Evolutionary conservation across 495 filamentous ascomycete species (phyloP), one percentile per base, ranked within the genome.

Genomic region (Xylaria castorea): DNA sequence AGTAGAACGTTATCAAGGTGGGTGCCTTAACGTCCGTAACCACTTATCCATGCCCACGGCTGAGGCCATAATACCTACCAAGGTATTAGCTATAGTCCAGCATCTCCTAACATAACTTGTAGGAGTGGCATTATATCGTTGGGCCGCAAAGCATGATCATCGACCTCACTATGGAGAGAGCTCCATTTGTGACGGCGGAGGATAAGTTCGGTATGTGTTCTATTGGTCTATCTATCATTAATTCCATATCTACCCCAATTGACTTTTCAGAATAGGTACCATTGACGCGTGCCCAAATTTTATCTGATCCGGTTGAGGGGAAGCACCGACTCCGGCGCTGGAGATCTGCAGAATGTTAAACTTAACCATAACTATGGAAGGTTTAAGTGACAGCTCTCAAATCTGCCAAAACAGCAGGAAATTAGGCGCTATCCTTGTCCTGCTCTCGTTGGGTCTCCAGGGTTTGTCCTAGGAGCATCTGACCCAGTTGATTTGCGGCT

Each of bases 401-500:
- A 55, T 55, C 51, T 55, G 22, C 22, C 48, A 27, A 30, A 14
- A 22, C 51, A 14, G 25, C 51, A 16, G 9, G 25, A 51, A 1
- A 5, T 11, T 8, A 22, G n/a, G n/a, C n/a, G 9, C 51, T 16
- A 55, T 55, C 25, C 51, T 22, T 55, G 51, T 55, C 1, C 11
- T 1, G 51, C 34, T 38, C 34, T 22, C 27, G n/a, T 18, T 2
- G 32, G 2, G 5, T 34, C 0, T 27, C 4, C 27, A 32, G 55
- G 55, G 32, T 60, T 36, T 16, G 36, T 60, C 55, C 55, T 20
- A 60, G 55, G 55, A 36, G 55, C 16, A 25, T 60, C 12, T 60
- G 11, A 36, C 27, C 14, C 18, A 34, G 16, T 18, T 22, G 12
- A 16, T 61, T 20, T 14, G 27, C 36, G 55, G 5, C 18, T 9